Conservation (phyloP, 495 filamentous ascomycete genomes). For the Bacidia rubella region DNA sequence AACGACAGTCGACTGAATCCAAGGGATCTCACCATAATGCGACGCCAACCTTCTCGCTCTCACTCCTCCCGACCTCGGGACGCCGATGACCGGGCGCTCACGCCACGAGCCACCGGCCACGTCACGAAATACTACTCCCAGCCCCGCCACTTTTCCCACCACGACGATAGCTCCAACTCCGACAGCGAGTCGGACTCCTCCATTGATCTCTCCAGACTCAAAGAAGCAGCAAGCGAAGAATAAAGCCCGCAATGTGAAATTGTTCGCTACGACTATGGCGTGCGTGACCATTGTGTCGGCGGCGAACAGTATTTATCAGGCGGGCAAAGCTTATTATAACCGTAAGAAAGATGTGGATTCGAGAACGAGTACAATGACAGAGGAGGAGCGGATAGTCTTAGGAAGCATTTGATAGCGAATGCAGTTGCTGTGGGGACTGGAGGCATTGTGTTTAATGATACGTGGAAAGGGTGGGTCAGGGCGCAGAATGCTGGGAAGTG, state of each 20-base stretch:
- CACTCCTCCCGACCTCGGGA: background rate
- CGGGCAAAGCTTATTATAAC: constrained; percentile 12
- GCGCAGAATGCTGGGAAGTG: background rate
- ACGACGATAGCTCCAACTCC: constrained; percentile 2
- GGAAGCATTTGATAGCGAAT: constrained; percentile 10
- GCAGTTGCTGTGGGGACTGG: constrained; percentile 12
- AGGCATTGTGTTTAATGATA: constrained; percentile 14
- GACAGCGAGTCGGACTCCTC: background rate
- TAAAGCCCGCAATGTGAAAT: constrained; percentile 8
- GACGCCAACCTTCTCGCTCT: background rate
- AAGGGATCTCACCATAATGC: background rate
- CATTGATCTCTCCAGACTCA: background rate
- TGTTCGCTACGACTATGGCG: constrained; percentile 13
- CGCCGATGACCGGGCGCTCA: background rate
- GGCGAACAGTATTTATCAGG: constrained; percentile 16
- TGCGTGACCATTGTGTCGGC: constrained; percentile 14
- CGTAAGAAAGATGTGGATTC: constrained; percentile 6
- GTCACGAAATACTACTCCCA: background rate
- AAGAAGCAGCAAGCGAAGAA: background rate
- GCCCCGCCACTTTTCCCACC: background rate
- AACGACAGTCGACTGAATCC: background rate
- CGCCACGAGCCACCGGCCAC: background rate
- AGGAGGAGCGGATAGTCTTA: constrained; percentile 7
- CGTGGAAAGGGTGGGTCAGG: constrained; percentile 11
- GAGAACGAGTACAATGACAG: constrained; percentile 5